Conservation (phyloP, 1,139 yeast species). For the Dujonia santamariae region DNA sequence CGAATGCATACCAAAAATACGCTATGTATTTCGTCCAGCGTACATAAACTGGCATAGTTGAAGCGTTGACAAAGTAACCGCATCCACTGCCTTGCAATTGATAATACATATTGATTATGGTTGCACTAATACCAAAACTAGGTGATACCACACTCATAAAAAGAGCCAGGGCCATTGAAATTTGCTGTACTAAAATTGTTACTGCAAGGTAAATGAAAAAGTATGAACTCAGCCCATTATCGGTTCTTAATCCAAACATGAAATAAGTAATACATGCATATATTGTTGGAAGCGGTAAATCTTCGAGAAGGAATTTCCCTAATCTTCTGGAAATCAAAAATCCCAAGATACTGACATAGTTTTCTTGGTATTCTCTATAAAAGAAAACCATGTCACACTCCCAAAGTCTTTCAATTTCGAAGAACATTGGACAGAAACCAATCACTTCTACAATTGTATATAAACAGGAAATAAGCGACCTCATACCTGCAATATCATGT, state of each 20-base stretch:
- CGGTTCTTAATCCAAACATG: conserved; percentile 67
- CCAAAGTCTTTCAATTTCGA: conserved; percentile 75
- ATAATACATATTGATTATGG: conserved; percentile 60
- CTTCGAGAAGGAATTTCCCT: conserved; percentile 67
- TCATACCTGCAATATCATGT: conserved; percentile 60
- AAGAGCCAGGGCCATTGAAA: conserved; percentile 56
- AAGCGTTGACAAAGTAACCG: conserved; percentile 76
- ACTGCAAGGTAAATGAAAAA: conserved; percentile 66
- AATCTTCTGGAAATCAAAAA: conserved; percentile 66
- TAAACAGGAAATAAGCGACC: conserved; percentile 61
- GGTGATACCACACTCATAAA: conserved; percentile 57
- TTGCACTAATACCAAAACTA: conserved; percentile 63
- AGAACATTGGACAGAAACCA: conserved; percentile 65
- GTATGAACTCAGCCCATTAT: conserved; percentile 23
- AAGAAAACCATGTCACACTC: conserved; percentile 63
- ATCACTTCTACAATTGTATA: conserved; percentile 66
- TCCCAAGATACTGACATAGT: conserved; percentile 64
- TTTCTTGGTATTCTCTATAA: conserved; percentile 72
- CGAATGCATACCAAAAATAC: conserved; percentile 76
- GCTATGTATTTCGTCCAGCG: conserved; percentile 79
- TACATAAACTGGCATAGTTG: conserved; percentile 79
- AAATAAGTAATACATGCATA: conserved; percentile 66
- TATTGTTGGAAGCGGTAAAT: conserved; percentile 57
- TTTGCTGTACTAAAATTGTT: conserved; percentile 52
- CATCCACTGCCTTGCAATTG: conserved; percentile 77